phyloP scores from a whole-genome alignment of 345 rosid species.

The Brassica rapa region DNA sequence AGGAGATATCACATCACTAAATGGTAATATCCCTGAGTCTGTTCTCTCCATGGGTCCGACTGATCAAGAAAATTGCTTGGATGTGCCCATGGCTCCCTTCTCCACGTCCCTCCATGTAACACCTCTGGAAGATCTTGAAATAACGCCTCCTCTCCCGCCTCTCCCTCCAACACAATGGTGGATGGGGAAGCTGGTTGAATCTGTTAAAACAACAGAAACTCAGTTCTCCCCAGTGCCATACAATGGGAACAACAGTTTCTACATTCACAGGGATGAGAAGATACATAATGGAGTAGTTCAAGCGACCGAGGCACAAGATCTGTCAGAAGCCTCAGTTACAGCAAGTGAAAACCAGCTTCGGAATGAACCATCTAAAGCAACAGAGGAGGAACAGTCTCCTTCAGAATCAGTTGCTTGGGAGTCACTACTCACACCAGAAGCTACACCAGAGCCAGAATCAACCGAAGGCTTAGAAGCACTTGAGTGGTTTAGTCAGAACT shows the following conservation, averaged over 20 bases:
- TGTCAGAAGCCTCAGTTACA: not conserved
- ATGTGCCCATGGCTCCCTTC: not conserved
- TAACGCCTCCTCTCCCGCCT: constrained; percentile 78
- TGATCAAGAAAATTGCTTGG: constrained; percentile 23
- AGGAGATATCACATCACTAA: not conserved
- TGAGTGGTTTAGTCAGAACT: constrained; percentile 37
- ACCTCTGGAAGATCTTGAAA: constrained; percentile 42
- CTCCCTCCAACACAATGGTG: constrained; percentile 92
- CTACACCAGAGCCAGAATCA: constrained; percentile 7
- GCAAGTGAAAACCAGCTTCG: too few species aligned
- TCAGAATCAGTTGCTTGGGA: constrained; percentile 5
- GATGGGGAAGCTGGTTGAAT: constrained; percentile 48
- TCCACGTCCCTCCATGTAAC: constrained; percentile 35
- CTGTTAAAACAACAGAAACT: not conserved
- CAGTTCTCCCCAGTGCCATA: constrained; percentile 2
- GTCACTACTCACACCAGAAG: not conserved
- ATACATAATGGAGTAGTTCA: constrained; percentile 16
- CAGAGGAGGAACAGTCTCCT: not conserved
- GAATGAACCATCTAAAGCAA: constrained; percentile 11
- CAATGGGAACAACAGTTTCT: not conserved
- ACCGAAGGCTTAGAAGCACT: constrained; percentile 17
- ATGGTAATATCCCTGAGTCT: not conserved
- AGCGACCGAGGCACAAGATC: constrained; percentile 4
- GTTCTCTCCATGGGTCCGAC: not conserved
- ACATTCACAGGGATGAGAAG: constrained; percentile 16